Base-by-base conservation (phyloP, 129 eudicot species). In the Artemisia tridentata region DNA sequence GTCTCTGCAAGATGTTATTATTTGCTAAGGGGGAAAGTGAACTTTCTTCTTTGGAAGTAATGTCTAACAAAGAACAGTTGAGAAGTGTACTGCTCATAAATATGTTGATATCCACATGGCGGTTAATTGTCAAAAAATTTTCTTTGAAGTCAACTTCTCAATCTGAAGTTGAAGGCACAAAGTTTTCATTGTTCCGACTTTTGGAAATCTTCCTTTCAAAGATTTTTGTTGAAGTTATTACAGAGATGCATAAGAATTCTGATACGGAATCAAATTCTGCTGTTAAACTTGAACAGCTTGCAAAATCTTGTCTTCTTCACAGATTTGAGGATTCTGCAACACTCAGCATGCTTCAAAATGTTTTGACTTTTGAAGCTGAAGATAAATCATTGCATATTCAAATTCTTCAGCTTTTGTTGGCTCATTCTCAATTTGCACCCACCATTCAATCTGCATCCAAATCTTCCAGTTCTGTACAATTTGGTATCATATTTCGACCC, bases 281-380 rank as follows among this genome's bases (percentile, higher is more conserved):
- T 58, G 77, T 88, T 67, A 86, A 73, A 31, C 41, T 89, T 16
- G 88, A 88, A 72, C 75, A 86, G 63, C 80, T 95, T 68, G 93
- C 78, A 23, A 90, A 68, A 74, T 75, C 82, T 31, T 74, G 84
- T 75, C 88, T 95, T 79, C 86, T 72, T 64, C 79, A 88, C 75
- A 86, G 97, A 78, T 90, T 95, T 83, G 91, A 80, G 73, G 99
- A 90, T 67, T 79, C 83, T 14, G 50, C 34, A 21, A 84, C 96
- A 11, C 71, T 95, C 65, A 47, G 55, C 72, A 84, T 72, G 85
- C 84, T 95, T 29, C 88, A 81, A 72, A 18, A 20, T 79, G 54
- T 90, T 58, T 73, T 90, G 29, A 67, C 78, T 43, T 74, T 54
- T 5, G 69, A 81, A 74, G 68, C 88, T 15, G 78, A 86, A 46